Evolutionary conservation across 768 basidiomycete genomes (phyloP).

Genomic region (Rhodocollybia butyracea): DNA sequence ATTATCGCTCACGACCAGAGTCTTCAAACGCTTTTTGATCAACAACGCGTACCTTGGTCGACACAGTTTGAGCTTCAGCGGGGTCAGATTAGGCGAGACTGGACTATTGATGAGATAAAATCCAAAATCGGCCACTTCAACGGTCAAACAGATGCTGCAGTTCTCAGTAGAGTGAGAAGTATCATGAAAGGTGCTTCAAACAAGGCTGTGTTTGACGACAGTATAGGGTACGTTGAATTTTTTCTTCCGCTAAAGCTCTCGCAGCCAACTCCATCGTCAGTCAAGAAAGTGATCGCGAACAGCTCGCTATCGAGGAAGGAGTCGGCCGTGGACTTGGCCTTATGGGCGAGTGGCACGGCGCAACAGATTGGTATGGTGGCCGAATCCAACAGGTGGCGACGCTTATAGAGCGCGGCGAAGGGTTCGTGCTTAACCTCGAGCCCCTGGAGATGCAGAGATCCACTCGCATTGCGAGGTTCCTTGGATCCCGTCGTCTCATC

Average conservation of each 20-base stretch:
- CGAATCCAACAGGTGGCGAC: constrained; percentile 56
- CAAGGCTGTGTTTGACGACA: constrained; percentile 12
- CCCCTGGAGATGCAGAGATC: constrained; percentile 58
- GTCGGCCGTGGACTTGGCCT: constrained; percentile 57
- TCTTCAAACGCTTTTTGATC: constrained; percentile 34
- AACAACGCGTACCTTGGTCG: constrained; percentile 35
- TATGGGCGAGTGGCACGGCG: constrained; percentile 49
- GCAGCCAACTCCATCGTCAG: constrained; percentile 21
- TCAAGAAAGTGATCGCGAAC: constrained; percentile 63
- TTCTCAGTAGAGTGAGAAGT: constrained; percentile 27
- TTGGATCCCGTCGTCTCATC: constrained; percentile 61
- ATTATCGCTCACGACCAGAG: constrained; percentile 34
- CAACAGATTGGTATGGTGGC: constrained; percentile 63
- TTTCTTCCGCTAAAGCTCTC: background rate
- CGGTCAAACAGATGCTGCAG: constrained; percentile 24
- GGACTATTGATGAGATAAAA: constrained; percentile 38
- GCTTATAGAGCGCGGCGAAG: constrained; percentile 23
- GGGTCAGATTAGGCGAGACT: constrained; percentile 31
- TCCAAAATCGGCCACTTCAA: constrained; percentile 22
- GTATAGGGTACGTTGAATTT: constrained; percentile 32
- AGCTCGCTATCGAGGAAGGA: constrained; percentile 55
- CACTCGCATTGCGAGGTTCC: constrained; percentile 59
- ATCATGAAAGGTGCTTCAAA: constrained; percentile 26
- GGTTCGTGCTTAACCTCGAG: constrained; percentile 41
- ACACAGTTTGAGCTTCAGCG: constrained; percentile 44